Evolutionary conservation across 441 rosid genomes (phyloP).

Genomic region (Populus trichocarpa): DNA sequence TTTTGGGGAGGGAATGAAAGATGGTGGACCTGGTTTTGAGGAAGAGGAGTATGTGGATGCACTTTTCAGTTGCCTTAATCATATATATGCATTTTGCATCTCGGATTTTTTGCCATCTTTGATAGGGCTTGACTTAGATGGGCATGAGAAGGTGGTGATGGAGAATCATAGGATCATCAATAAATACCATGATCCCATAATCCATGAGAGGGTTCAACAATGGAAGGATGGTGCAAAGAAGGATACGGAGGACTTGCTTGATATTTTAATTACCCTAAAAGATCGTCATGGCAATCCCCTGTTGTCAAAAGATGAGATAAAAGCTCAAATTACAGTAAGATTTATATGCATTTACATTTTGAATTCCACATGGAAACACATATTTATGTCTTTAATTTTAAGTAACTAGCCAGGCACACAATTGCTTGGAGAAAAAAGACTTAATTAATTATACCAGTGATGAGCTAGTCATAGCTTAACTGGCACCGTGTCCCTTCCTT

Average conservation of each 20-base stretch:
- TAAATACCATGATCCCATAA: slow-evolving; percentile 47
- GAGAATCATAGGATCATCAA: slow-evolving; percentile 19
- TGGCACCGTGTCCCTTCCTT: not conserved
- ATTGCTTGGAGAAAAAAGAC: too few species aligned
- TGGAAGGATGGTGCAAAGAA: slow-evolving; percentile 26
- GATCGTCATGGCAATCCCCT: slow-evolving; percentile 36
- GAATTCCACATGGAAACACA: not conserved
- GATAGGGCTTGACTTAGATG: slow-evolving; percentile 49
- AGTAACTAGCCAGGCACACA: too few species aligned
- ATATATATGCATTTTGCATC: slow-evolving; percentile 40
- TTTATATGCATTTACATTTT: not conserved
- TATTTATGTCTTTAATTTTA: too few species aligned
- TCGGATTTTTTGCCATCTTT: slow-evolving; percentile 56
- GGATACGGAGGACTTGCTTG: slow-evolving; percentile 44
- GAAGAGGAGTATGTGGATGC: slow-evolving; percentile 49
- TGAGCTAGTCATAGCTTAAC: not conserved
- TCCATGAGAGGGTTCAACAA: slow-evolving; percentile 43
- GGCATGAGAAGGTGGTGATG: slow-evolving; percentile 42
- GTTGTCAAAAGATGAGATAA: slow-evolving; percentile 42
- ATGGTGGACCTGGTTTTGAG: slow-evolving; percentile 43
- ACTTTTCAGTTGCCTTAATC: slow-evolving; percentile 30
- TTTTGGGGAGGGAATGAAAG: slow-evolving; percentile 38
- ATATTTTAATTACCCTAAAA: slow-evolving; percentile 32
- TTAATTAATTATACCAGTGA: not conserved
- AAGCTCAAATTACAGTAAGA: slow-evolving; percentile 42